phyloP scores from a whole-genome alignment of 2,329 filamentous ascomycete genomes.

The Meredithiella fracta region DNA sequence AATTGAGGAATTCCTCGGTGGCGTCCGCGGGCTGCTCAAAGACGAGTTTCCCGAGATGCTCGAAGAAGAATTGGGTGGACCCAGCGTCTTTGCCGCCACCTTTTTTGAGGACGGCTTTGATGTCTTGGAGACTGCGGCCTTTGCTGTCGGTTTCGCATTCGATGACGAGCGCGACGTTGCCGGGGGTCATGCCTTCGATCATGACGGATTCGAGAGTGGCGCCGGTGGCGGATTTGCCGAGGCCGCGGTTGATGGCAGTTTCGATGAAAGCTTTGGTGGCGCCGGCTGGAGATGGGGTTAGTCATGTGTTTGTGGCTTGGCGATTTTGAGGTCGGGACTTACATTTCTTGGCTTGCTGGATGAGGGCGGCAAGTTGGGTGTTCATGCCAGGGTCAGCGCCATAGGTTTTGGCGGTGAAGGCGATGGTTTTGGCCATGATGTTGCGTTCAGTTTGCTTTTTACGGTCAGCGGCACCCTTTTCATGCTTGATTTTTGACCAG shows the following conservation, averaged over 20 bases:
- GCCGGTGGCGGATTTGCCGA: constrained; percentile 63
- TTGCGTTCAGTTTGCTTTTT: constrained; percentile 59
- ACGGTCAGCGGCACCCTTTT: constrained; percentile 73
- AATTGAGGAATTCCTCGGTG: constrained; percentile 8
- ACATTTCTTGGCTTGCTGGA: constrained; percentile 66
- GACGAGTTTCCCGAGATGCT: constrained; percentile 57
- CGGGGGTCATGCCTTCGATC: constrained; percentile 66
- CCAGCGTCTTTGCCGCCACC: constrained; percentile 47
- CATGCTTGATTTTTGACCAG: constrained; percentile 93
- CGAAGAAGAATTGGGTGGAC: constrained; percentile 70
- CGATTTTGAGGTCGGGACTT: constrained; percentile 15
- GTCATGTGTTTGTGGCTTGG: neutral
- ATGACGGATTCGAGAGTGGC: constrained; percentile 59
- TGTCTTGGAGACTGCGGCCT: constrained; percentile 52
- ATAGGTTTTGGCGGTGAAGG: constrained; percentile 48
- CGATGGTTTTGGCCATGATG: constrained; percentile 54
- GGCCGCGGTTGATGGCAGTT: constrained; percentile 69
- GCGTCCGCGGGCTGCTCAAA: constrained; percentile 33
- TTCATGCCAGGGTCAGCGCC: constrained; percentile 43
- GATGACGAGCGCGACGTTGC: constrained; percentile 61
- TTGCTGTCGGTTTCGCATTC: constrained; percentile 78
- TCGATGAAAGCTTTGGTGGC: constrained; percentile 78
- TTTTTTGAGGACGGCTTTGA: constrained; percentile 56
- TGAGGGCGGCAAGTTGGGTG: constrained; percentile 54
- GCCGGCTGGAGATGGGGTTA: constrained; percentile 32